These are phyloP conservation scores for Hansenula lynferdii DNA, from an alignment of 1,139 yeast genomes.

Conservation along the genomic window DNA sequence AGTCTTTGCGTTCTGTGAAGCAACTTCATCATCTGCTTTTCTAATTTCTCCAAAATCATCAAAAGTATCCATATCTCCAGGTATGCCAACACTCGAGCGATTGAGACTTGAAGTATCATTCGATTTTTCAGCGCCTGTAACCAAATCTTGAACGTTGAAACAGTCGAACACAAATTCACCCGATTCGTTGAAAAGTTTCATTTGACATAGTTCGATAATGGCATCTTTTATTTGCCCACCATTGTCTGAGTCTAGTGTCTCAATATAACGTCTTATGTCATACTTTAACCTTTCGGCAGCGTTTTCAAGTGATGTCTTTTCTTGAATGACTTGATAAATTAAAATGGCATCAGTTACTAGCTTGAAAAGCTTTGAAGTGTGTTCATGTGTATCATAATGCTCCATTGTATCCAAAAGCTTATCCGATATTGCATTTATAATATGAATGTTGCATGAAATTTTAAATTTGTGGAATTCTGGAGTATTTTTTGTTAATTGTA, in stretches of 20 bases:
- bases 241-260: constrained; percentile 1
- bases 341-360: not conserved
- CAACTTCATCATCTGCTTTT: constrained; percentile 4
- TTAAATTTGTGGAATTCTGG: not conserved
- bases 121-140: not conserved
- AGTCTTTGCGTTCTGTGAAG: not conserved
- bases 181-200: constrained; percentile 8
- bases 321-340: constrained; percentile 12
- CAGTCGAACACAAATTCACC: constrained; percentile 15
- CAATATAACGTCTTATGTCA: constrained; percentile 12
- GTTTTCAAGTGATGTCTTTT: constrained; percentile 6
- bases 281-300: constrained; percentile 15
- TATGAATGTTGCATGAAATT: not conserved
- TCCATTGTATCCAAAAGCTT: not conserved
- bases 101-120: not conserved
- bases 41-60: constrained; percentile 17
- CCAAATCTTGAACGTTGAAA: constrained; percentile 4
- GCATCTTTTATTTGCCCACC: constrained; percentile 2
- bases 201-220: constrained; percentile 5
- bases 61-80: constrained; percentile 9
- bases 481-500: too few species aligned
- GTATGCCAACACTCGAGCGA: not conserved
- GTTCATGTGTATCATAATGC: not conserved
- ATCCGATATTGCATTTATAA: not conserved
- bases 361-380: not conserved